Base-by-base conservation (phyloP, 768 basidiomycete species). In the Pleurotus cornucopiae region DNA sequence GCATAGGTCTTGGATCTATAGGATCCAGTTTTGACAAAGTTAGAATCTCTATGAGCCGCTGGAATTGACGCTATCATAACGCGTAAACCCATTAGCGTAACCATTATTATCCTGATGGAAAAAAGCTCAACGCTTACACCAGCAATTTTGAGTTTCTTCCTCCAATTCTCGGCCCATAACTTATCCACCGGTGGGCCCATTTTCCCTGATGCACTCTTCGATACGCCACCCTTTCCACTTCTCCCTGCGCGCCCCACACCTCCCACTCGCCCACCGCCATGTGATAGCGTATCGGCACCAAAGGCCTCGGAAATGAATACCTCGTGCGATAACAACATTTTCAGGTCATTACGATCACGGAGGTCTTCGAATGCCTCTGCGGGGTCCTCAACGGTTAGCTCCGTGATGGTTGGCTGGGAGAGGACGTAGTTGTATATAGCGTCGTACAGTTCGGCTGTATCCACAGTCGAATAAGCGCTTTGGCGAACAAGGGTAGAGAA, bases 311-410 rank as follows among this genome's bases (percentile, higher is more conserved):
- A 70, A 74, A 89, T 83, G 67, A 95, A 91, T 44, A 72, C 74
- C 54, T 79, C 73, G 59, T 86, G 72, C 0, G 74, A 68, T 12
- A 91, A 76, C 16, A 98, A 76, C 80, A 89, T 89, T 59, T 79
- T 74, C 16, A 98, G 77, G 68, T 99, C 97, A 61, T 89, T 90
- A 54, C 91, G 87, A 72, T 98, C 97, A 34, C 96, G 78, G 43
- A 98, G 79, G 68, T 98, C 97, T 68, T 98, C 96, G 65, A 99
- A 98, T 7, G 92, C 91, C 72, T 99, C 97, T 0, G 94, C 94
- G 1, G 97, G 97, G 68, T 99, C 97, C 72, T 99, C 97, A 18
- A 99, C 91, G 1, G 94, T 97, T 41, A 98, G 73, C 69, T 98
- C 96, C n/a, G 89, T 86, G 39, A 96, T 82, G 49, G 81, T 73